phyloP scores from a whole-genome alignment of 2,329 filamentous ascomycete species.

The Botrytis aclada region DNA sequence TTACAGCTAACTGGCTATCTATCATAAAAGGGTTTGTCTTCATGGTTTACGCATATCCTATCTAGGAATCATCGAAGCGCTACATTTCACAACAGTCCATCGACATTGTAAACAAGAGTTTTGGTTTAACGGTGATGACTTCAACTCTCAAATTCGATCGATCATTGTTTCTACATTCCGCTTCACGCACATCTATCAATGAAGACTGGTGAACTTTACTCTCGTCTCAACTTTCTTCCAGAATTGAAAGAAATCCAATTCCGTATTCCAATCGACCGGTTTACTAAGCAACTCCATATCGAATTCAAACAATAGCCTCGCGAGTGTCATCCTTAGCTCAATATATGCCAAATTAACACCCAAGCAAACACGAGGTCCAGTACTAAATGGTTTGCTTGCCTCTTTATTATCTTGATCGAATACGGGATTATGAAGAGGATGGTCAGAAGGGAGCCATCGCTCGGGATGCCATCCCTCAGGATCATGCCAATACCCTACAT shows the following conservation, averaged over 20 bases:
- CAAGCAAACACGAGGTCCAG: background rate
- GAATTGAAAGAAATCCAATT: constrained; percentile 1
- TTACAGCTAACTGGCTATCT: background rate
- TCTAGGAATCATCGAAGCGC: background rate
- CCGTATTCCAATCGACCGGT: constrained; percentile 1
- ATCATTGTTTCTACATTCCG: background rate
- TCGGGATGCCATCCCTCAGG: constrained; percentile 9
- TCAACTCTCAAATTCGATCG: background rate
- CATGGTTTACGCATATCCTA: background rate
- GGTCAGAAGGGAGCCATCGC: background rate
- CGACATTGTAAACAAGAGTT: background rate
- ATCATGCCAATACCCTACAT: constrained; percentile 4
- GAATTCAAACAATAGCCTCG: background rate
- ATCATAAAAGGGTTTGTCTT: background rate
- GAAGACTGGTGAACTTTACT: constrained; percentile 11
- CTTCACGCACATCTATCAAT: background rate
- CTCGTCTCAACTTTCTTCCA: constrained; percentile 4
- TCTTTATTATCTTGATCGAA: background rate
- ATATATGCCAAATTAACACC: constrained; percentile 12
- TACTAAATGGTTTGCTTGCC: background rate
- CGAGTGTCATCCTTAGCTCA: constrained; percentile 1
- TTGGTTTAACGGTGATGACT: background rate
- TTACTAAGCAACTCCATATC: background rate
- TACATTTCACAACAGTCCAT: background rate
- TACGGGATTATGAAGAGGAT: background rate